Percentiles rank a stretch among this genome's conserved stretches.
Conservation (phyloP, 139 green algal genomes). For the Micromonas pusilla region DNA sequence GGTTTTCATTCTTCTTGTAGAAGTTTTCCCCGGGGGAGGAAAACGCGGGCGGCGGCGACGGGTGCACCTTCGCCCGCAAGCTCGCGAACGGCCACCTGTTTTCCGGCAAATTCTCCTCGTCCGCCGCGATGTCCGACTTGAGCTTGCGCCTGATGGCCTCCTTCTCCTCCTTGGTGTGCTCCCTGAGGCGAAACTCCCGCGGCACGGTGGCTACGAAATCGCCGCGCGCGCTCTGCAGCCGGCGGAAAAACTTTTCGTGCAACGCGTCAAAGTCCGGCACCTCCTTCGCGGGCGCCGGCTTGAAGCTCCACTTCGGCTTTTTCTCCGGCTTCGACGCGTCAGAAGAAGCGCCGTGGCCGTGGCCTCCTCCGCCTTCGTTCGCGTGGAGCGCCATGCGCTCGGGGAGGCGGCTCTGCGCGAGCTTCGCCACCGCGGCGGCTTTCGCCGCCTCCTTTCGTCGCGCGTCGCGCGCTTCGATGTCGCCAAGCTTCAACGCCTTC, state of each 20-base stretch:
- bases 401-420: too few species aligned
- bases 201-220: background rate
- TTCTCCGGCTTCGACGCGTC: background rate
- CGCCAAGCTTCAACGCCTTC: background rate
- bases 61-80: background rate
- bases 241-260: background rate
- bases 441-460: background rate
- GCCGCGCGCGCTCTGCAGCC: background rate
- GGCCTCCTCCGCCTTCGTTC: too few species aligned
- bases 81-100: background rate
- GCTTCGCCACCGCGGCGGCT: background rate
- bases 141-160: background rate
- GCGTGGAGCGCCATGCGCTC: too few species aligned
- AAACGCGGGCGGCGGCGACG: background rate
- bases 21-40: background rate
- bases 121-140: background rate
- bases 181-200: background rate
- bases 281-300: background rate
- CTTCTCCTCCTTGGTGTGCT: too few species aligned
- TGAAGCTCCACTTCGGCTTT: background rate
- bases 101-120: background rate
- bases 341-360: background rate
- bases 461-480: background rate
- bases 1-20: background rate
- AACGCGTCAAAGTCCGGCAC: background rate